A percentile compares a stretch with the other conserved stretches of the same genome.
phyloP scores from a whole-genome alignment of 148 eudicot genomes.

The Nyssa sinensis region DNA sequence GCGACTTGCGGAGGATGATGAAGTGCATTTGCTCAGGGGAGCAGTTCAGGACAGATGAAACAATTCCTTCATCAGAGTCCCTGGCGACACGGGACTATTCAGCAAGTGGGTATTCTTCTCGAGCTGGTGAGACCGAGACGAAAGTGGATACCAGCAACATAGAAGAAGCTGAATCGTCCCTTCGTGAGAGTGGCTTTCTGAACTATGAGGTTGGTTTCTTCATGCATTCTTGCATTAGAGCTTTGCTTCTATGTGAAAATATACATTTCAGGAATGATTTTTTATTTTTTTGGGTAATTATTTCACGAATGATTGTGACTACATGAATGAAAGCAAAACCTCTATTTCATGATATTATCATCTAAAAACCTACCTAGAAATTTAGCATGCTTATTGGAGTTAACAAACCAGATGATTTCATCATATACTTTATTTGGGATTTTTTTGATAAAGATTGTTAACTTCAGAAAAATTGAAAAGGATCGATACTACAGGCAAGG shows the following conservation, averaged over 20 bases:
- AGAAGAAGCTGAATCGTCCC: slow-evolving; percentile 89
- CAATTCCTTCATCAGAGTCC: slow-evolving; percentile 62
- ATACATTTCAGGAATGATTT: background rate
- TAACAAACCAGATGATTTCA: too few relatives aligned
- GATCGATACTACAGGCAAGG: background rate
- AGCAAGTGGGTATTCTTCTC: slow-evolving; percentile 56
- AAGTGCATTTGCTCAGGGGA: slow-evolving; percentile 76
- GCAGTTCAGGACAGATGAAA: slow-evolving; percentile 45
- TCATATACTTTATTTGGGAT: background rate
- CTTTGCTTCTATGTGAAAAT: slow-evolving; percentile 5
- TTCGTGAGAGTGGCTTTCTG: slow-evolving; percentile 77
- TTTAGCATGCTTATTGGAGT: too few relatives aligned
- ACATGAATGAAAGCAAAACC: background rate
- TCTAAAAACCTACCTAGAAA: too few relatives aligned
- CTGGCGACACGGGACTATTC: slow-evolving; percentile 74
- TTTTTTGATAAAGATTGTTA: background rate
- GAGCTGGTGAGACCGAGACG: slow-evolving; percentile 40
- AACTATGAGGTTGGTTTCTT: slow-evolving; percentile 73
- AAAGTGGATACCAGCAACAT: slow-evolving; percentile 54
- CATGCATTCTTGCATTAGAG: too few relatives aligned
- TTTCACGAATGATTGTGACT: too few relatives aligned
- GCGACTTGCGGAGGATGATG: slow-evolving; percentile 58
- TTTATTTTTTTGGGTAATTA: too few relatives aligned
- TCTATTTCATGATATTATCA: too few relatives aligned
- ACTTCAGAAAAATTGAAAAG: background rate